These are phyloP conservation scores for Xylariaceae sp. DNA, from an alignment of 2,329 filamentous ascomycete species.

Conservation along the genomic window DNA sequence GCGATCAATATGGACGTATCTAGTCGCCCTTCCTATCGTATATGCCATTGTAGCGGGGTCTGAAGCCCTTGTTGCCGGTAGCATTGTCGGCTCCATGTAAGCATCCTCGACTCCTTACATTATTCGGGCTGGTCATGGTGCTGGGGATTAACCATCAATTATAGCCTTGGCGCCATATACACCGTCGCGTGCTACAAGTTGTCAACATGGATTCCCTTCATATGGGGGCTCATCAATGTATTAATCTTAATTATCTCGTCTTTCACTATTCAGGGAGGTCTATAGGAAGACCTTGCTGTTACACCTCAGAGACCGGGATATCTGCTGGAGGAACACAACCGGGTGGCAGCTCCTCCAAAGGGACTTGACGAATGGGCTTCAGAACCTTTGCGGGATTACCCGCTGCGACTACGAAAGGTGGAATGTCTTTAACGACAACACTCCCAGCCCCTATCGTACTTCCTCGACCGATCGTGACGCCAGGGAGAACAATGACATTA, in stretches of 20 bases:
- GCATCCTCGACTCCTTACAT: slow-evolving; percentile 29
- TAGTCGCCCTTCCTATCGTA: slow-evolving; percentile 68
- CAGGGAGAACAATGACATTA: slow-evolving; percentile 64
- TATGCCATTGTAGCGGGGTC: slow-evolving; percentile 67
- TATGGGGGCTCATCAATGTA: slow-evolving; percentile 82
- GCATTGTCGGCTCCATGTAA: slow-evolving; percentile 73
- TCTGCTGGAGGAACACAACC: slow-evolving; percentile 21
- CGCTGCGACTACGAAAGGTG: slow-evolving; percentile 55
- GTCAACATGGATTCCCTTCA: slow-evolving; percentile 90
- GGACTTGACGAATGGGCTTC: slow-evolving; percentile 24
- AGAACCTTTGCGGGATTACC: slow-evolving; percentile 63
- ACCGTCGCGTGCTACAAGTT: slow-evolving; percentile 78
- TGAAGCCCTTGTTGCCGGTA: slow-evolving; percentile 75
- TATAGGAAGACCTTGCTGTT: slow-evolving; percentile 46
- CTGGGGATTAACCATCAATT: neutral
- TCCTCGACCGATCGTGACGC: slow-evolving; percentile 72
- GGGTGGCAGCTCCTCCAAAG: slow-evolving; percentile 20
- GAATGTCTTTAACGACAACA: slow-evolving; percentile 75
- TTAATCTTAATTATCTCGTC: slow-evolving; percentile 78
- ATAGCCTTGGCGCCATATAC: slow-evolving; percentile 73
- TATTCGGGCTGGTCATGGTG: neutral
- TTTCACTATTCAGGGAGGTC: slow-evolving; percentile 85
- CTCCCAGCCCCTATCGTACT: slow-evolving; percentile 72
- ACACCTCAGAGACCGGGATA: slow-evolving; percentile 18
- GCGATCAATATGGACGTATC: slow-evolving; percentile 50